Evolutionary conservation across 2,329 filamentous ascomycete species (phyloP), one percentile per base, ranked within the genome.

Genomic region (Verticillium isaacii): DNA sequence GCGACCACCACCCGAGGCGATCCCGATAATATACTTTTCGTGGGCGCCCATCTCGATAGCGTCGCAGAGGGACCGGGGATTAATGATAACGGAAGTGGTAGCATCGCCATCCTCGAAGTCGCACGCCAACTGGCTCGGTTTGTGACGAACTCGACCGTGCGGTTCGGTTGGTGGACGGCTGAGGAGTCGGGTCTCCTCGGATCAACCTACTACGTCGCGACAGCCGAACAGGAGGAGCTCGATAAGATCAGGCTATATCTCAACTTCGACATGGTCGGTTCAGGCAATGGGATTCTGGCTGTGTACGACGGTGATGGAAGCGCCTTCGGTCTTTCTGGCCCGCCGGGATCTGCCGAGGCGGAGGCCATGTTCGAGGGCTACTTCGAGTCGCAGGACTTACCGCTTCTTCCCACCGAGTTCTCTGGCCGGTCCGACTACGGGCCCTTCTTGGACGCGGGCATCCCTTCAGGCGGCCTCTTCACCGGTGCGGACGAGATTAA

Each of bases 181-280:
- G 85, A 88, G 71, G 85, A 88, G 68, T 85, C 83, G 60, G 87
- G 87, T 29, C 79, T 89, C 17, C 76, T 89, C 14, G 87, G 87
- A 41, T 83, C 82, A 6, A 76, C 79, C 32, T 80, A 82, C 75
- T 89, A 87, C 69, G 81, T 86, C 57, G 72, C 76, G 25, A 73
- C 78, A 36, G 76, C 84, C 8, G 69, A 75, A n/a, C 69, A 75
- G 1, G 71, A 72, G 1, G 84, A 86, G 63, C 77, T 81, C 29
- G 75, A 77, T 55, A 85, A 85, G 71, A 82, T 89, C 66, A 77
- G 80, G 6, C 71, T 64, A 63, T 60, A 61, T 68, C 29, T 68
- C 67, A 63, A 63, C 60, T 63, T 63, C 37, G 62, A 63, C 45
- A 70, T 71, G 60, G 69, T 70, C 29, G 61, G 60, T 2, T 61